These are phyloP conservation scores for Botrytis pseudocinerea DNA, from an alignment of 2,329 filamentous ascomycete genomes.

Conservation along the genomic window DNA sequence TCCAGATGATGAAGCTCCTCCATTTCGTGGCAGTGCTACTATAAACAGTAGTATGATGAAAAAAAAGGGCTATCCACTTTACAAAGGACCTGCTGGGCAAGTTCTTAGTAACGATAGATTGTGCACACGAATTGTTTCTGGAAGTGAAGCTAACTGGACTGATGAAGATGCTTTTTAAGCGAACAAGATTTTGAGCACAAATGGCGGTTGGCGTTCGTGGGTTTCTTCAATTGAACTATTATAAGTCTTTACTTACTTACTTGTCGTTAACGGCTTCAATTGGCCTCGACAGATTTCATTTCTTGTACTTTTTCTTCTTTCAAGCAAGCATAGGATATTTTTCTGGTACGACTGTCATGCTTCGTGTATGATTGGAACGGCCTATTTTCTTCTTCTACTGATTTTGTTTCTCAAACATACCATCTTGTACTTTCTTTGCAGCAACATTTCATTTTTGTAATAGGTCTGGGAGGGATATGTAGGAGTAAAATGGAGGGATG, in stretches of 20 bases:
- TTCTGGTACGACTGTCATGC: slow-evolving; percentile 13
- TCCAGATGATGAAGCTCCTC: slow-evolving; percentile 45
- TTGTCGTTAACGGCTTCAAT: background rate
- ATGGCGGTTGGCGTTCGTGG: slow-evolving; percentile 5
- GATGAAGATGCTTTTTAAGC: slow-evolving; percentile 60
- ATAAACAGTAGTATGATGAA: slow-evolving; percentile 49
- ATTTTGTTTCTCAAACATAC: background rate
- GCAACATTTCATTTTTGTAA: slow-evolving; percentile 5
- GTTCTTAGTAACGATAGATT: slow-evolving; percentile 54
- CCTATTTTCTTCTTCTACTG: slow-evolving; percentile 5
- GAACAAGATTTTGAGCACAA: background rate
- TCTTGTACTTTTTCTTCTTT: slow-evolving; percentile 19
- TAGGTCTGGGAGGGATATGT: background rate
- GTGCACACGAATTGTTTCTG: slow-evolving; percentile 62
- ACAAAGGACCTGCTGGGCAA: slow-evolving; percentile 48
- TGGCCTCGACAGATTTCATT: slow-evolving; percentile 11
- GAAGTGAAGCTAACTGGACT: slow-evolving; percentile 62
- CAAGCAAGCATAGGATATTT: slow-evolving; percentile 19
- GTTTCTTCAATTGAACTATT: background rate
- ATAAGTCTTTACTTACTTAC: slow-evolving; percentile 1
- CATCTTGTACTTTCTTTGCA: background rate
- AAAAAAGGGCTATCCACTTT: slow-evolving; percentile 56
- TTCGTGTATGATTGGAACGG: slow-evolving; percentile 19
- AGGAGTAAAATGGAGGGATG: slow-evolving; percentile 19
- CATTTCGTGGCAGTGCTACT: slow-evolving; percentile 28